Evolutionary conservation across 805 yeast species (phyloP).

Genomic region (Kuraishia capsulata): DNA sequence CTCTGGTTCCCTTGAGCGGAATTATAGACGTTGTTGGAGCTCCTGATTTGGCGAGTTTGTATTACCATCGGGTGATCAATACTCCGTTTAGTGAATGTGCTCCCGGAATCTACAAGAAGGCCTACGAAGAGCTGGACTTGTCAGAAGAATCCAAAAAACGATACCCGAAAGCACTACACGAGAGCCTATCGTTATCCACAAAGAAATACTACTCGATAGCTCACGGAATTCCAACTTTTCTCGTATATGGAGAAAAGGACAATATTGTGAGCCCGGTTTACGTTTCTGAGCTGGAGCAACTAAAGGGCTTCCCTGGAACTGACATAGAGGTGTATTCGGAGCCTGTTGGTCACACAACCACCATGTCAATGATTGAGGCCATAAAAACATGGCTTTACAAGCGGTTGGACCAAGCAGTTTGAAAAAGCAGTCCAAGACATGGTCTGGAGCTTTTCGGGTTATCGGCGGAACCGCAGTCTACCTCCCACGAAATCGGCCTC

Average conservation of each 20-base stretch:
- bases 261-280: not conserved
- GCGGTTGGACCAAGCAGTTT: not conserved
- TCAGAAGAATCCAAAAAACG: not conserved
- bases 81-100: not conserved
- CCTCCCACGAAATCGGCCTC: no score
- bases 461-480: no score
- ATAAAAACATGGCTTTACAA: conserved; percentile 4
- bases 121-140: conserved; percentile 7
- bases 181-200: not conserved
- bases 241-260: not conserved
- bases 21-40: conserved; percentile 45
- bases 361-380: conserved; percentile 5
- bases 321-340: not conserved
- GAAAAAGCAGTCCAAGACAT: no score
- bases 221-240: not conserved
- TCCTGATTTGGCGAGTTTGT: conserved; percentile 33
- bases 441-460: no score
- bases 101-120: conserved; percentile 3
- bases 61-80: conserved; percentile 27
- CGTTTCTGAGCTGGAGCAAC: not conserved
- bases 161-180: not conserved
- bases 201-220: not conserved
- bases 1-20: conserved; percentile 23
- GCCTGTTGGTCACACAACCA: conserved; percentile 4
- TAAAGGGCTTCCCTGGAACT: not conserved